Base-by-base conservation (phyloP, 2,329 filamentous ascomycete genomes). In the Penicillium sp. region DNA sequence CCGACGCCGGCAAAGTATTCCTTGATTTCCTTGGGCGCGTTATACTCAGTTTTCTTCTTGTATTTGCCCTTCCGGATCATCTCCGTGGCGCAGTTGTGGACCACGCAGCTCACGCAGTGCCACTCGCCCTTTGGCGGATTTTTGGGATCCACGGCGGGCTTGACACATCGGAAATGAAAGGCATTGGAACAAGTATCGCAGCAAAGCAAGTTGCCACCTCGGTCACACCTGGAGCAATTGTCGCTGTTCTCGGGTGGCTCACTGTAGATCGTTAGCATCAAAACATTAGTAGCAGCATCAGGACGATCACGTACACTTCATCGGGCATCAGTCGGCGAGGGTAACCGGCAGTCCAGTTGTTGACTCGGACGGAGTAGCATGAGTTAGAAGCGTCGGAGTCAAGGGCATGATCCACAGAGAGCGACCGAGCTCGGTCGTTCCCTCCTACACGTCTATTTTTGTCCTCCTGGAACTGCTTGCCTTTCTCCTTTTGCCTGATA, bases 131-230 rank as follows among this genome's bases (percentile, higher is more conserved):
- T 84, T 10, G 86, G 85, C 52, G 87, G 77, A 53, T 77, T 70
- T 48, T 80, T 78, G 44, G 83, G 80, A 49, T 85, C 80, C 60
- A 90, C 77, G 35, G 90, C 87, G 55, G 92, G 91, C 70, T 95
- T 88, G 60, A 94, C 84, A 70, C 94, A 97, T 53, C 83, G 81
- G 69, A 94, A 90, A 73, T 97, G 94, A 73, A 95, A 96, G 5
- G 92, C 90, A 60, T 90, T 85, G 54, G 87, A 83, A 74, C 94
- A 99, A 56, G 88, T 89, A 75, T 97, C 94, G 72, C 94, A 99
- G 74, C 92, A 96, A 59, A 97, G 81, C 57, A 99, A 82, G 62
- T 90, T 85, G 51, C 92, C 92, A 60, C 84, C 88, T 57, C 88
- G 88, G 65, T 87, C 84, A 74, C 94, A 99, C 41, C 90, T 85